Percentiles rank a stretch among this genome's conserved stretches.
phyloP scores from a whole-genome alignment of 148 eudicot species.

The Talinum fruticosum region DNA sequence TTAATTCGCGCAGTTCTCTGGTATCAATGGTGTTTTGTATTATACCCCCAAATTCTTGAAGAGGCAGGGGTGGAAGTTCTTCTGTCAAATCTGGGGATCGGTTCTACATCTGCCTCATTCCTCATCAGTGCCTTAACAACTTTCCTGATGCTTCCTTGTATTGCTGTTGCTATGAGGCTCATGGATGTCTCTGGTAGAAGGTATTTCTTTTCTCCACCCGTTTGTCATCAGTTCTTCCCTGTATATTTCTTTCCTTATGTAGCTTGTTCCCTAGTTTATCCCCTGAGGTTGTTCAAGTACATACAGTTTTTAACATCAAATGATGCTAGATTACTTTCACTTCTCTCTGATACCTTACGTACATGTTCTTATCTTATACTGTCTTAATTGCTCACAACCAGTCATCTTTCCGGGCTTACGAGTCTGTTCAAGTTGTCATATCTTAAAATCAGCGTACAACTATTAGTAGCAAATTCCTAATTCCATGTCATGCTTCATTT shows the following conservation, averaged over 20 bases:
- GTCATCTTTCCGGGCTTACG: no score
- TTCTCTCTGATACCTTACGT: neutral
- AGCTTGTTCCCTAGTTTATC: neutral
- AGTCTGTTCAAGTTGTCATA: no score
- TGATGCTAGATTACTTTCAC: neutral
- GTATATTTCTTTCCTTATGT: neutral
- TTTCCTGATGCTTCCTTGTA: conserved; percentile 71
- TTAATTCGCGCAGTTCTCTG: conserved; percentile 56
- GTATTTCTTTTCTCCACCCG: conserved; percentile 24
- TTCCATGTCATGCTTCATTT: no score
- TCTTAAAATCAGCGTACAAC: no score
- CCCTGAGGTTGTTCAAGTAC: neutral
- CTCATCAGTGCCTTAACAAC: conserved; percentile 74
- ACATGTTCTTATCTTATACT: neutral
- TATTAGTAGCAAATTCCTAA: no score
- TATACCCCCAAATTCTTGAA: conserved; percentile 81
- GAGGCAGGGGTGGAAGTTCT: conserved; percentile 78
- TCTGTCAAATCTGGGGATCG: conserved; percentile 46
- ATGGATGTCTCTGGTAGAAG: conserved; percentile 81
- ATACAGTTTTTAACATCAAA: neutral
- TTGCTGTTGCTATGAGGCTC: conserved; percentile 69
- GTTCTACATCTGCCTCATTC: conserved; percentile 65
- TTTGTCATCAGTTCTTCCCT: neutral
- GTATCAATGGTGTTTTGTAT: conserved; percentile 72
- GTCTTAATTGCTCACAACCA: no score